These are phyloP conservation scores for Leccinum subtestaceum DNA, from an alignment of 768 basidiomycete species.

Conservation along the genomic window DNA sequence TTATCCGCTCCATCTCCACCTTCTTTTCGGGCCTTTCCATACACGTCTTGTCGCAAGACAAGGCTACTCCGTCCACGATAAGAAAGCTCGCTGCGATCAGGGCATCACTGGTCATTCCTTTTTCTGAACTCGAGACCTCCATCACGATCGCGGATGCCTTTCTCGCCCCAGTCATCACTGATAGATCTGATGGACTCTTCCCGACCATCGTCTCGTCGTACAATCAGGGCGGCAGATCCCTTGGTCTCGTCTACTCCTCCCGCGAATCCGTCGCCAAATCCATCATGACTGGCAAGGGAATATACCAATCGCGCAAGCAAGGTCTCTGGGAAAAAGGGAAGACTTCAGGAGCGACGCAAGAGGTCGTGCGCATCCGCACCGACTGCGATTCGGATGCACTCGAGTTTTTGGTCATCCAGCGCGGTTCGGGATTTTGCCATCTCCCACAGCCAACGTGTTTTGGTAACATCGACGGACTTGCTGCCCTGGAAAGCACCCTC, in stretches of 20 bases:
- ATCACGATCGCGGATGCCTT: slow-evolving; percentile 84
- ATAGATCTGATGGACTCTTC: slow-evolving; percentile 89
- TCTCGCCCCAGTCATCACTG: slow-evolving; percentile 76
- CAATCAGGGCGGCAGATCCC: slow-evolving; percentile 62
- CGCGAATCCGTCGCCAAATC: slow-evolving; percentile 79
- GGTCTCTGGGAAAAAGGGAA: slow-evolving; percentile 97
- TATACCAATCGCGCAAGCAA: slow-evolving; percentile 95
- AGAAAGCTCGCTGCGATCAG: slow-evolving; percentile 56
- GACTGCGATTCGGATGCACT: slow-evolving; percentile 95
- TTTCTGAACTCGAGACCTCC: slow-evolving; percentile 57
- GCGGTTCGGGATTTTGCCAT: slow-evolving; percentile 93
- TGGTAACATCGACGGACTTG: slow-evolving; percentile 72
- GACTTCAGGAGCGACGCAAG: slow-evolving; percentile 91
- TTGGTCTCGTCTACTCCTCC: slow-evolving; percentile 97
- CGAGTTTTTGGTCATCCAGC: slow-evolving; percentile 86
- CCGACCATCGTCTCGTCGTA: slow-evolving; percentile 85
- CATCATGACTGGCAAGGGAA: slow-evolving; percentile 84
- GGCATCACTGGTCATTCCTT: slow-evolving; percentile 69
- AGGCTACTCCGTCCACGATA: slow-evolving; percentile 60
- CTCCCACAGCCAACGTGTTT: slow-evolving; percentile 87
- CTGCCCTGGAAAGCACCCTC: slow-evolving; percentile 79
- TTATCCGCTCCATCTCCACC: slow-evolving; percentile 71
- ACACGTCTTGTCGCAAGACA: slow-evolving; percentile 53
- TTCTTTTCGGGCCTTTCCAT: slow-evolving; percentile 68
- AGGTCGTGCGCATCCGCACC: slow-evolving; percentile 72